Evolutionary conservation across 192 early-diverging fungal genomes (phyloP).

Genomic region (Backusella sp.): DNA sequence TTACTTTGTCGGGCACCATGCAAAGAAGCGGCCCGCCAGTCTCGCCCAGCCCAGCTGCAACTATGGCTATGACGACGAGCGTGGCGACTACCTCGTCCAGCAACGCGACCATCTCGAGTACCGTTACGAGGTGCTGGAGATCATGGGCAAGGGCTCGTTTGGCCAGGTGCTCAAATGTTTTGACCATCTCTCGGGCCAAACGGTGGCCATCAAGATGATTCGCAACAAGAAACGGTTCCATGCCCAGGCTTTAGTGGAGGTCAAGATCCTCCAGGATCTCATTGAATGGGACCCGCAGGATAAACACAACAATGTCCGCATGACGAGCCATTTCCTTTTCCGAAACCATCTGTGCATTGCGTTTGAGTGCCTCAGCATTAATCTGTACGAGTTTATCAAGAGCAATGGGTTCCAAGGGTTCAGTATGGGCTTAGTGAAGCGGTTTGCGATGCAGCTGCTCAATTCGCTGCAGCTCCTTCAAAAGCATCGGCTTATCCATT

Average conservation of each 20-base stretch:
- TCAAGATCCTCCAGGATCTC: conserved; percentile 85
- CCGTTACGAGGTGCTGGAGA: conserved; percentile 85
- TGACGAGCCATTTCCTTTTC: conserved; percentile 88
- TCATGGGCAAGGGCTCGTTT: conserved; percentile 91
- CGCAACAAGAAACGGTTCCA: conserved; percentile 94
- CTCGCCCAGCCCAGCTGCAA: background rate
- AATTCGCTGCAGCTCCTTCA: conserved; percentile 75
- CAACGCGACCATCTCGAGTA: conserved; percentile 84
- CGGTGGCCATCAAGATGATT: conserved; percentile 91
- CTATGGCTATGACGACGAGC: conserved; percentile 70
- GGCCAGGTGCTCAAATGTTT: conserved; percentile 90
- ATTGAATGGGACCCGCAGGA: conserved; percentile 77
- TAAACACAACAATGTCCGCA: conserved; percentile 75
- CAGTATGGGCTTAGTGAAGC: conserved; percentile 63
- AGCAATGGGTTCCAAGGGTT: conserved; percentile 90
- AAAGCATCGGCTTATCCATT: conserved; percentile 80
- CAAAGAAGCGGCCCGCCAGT: conserved; percentile 4
- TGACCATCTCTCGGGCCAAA: conserved; percentile 85
- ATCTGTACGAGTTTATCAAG: conserved; percentile 95
- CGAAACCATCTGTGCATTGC: conserved; percentile 93
- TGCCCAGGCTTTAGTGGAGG: conserved; percentile 87
- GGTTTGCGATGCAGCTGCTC: conserved; percentile 78
- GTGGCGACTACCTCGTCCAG: conserved; percentile 87
- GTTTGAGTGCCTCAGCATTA: conserved; percentile 87
- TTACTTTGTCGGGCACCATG: conserved; percentile 29